Percentiles rank a stretch among this genome's conserved stretches.
These are phyloP conservation scores for Gossypium bickii DNA, from an alignment of 345 rosid genomes.

Conservation along the genomic window DNA sequence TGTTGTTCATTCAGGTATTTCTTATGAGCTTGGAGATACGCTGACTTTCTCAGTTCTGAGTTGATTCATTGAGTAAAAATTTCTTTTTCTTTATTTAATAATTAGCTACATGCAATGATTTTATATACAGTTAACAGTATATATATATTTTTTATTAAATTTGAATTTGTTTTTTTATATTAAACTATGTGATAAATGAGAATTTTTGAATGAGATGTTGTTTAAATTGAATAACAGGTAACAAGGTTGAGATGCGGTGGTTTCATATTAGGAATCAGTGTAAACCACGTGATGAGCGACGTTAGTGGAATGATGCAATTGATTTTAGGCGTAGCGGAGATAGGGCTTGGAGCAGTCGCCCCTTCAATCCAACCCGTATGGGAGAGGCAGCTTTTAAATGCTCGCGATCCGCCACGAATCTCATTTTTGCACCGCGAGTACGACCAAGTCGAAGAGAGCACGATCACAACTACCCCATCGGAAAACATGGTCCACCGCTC, in stretches of 20 bases:
- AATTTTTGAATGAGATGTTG: too few species aligned
- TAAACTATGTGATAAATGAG: too few species aligned
- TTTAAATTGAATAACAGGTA: background rate
- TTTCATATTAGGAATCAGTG: background rate
- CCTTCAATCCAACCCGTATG: slow-evolving; percentile 10
- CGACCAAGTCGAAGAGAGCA: background rate
- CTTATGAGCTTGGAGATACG: too few species aligned
- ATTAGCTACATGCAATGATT: too few species aligned
- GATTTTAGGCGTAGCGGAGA: slow-evolving; percentile 8
- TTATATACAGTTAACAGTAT: too few species aligned
- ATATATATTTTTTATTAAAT: too few species aligned
- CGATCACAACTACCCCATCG: background rate
- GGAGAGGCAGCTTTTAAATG: slow-evolving; percentile 11
- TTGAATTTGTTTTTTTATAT: too few species aligned
- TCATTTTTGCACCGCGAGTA: slow-evolving; percentile 12
- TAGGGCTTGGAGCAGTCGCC: background rate
- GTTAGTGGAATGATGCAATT: background rate
- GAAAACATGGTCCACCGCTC: background rate
- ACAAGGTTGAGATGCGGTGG: slow-evolving; percentile 22
- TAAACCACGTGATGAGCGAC: slow-evolving; percentile 21
- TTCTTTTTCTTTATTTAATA: too few species aligned
- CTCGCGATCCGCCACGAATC: slow-evolving; percentile 13
- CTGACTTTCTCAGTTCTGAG: too few species aligned
- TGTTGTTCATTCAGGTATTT: background rate
- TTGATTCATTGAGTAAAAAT: too few species aligned